Conservation (phyloP, 305 asterid genomes). For the Fraxinus albicans region DNA sequence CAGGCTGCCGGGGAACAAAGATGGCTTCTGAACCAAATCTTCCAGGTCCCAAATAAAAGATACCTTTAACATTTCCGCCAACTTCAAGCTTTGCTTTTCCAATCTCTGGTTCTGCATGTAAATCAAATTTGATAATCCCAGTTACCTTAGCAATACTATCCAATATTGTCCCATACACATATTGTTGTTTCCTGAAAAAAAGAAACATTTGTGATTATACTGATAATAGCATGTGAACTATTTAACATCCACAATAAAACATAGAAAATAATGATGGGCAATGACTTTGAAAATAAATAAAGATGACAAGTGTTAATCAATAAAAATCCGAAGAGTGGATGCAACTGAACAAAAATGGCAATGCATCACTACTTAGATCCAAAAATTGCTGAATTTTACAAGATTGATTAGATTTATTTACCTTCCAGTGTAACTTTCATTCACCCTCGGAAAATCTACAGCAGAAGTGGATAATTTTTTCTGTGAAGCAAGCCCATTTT, state of each 20-base stretch:
- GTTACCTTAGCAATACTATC: constrained; percentile 82
- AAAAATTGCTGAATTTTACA: background rate
- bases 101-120: constrained; percentile 69
- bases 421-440: constrained; percentile 93
- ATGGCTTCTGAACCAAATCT: constrained; percentile 94
- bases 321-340: background rate
- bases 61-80: constrained; percentile 85
- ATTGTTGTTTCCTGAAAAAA: constrained; percentile 75
- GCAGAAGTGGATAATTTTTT: constrained; percentile 72
- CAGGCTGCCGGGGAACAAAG: constrained; percentile 75
- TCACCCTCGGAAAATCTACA: constrained; percentile 92
- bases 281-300: background rate
- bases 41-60: constrained; percentile 79
- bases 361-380: background rate
- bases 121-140: constrained; percentile 85
- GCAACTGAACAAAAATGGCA: background rate
- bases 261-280: background rate
- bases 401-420: constrained; percentile 21
- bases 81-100: constrained; percentile 82
- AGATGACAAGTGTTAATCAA: background rate
- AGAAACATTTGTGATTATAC: background rate
- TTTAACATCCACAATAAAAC: background rate
- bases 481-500: constrained; percentile 81
- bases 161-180: constrained; percentile 77
- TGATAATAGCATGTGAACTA: background rate